Evolutionary conservation across 202 grass and related monocot species (phyloP).

Genomic region (Thinopyrum obtusiflorum): DNA sequence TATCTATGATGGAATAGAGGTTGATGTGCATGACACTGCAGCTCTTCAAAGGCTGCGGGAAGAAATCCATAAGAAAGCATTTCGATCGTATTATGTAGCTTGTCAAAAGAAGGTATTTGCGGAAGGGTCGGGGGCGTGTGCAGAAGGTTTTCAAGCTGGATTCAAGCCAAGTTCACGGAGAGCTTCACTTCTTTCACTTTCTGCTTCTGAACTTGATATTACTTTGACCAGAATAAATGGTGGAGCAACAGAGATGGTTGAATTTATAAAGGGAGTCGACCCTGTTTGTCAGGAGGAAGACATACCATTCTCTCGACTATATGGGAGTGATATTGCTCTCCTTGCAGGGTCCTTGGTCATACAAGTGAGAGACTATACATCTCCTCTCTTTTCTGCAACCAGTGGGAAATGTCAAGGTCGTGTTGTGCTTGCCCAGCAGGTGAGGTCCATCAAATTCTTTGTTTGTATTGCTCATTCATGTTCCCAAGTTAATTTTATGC

Average conservation of each 20-base stretch:
- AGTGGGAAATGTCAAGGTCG: constrained; percentile 82
- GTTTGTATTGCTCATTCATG: constrained; percentile 16
- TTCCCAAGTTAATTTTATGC: constrained; percentile 9
- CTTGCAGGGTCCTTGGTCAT: constrained; percentile 74
- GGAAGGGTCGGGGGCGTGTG: constrained; percentile 72
- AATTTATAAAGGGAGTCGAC: constrained; percentile 82
- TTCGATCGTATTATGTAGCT: constrained; percentile 81
- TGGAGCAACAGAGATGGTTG: constrained; percentile 75
- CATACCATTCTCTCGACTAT: constrained; percentile 92
- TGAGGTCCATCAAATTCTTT: constrained; percentile 38
- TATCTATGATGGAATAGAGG: constrained; percentile 50
- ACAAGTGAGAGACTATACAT: constrained; percentile 92
- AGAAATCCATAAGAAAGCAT: constrained; percentile 89
- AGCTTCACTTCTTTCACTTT: constrained; percentile 90
- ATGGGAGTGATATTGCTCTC: constrained; percentile 87
- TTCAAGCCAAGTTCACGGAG: constrained; percentile 80
- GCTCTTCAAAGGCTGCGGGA: constrained; percentile 68
- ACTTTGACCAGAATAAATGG: constrained; percentile 77
- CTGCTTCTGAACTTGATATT: constrained; percentile 79
- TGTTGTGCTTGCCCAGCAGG: constrained; percentile 96
- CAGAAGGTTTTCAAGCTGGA: constrained; percentile 79
- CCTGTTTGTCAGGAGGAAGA: constrained; percentile 75
- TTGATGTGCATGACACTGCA: constrained; percentile 57
- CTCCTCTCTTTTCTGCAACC: constrained; percentile 71
- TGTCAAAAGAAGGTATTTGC: constrained; percentile 73